Evolutionary conservation across 2,329 filamentous ascomycete genomes (phyloP), one percentile per base, ranked within the genome.

Genomic region (Biscogniauxia marginata): DNA sequence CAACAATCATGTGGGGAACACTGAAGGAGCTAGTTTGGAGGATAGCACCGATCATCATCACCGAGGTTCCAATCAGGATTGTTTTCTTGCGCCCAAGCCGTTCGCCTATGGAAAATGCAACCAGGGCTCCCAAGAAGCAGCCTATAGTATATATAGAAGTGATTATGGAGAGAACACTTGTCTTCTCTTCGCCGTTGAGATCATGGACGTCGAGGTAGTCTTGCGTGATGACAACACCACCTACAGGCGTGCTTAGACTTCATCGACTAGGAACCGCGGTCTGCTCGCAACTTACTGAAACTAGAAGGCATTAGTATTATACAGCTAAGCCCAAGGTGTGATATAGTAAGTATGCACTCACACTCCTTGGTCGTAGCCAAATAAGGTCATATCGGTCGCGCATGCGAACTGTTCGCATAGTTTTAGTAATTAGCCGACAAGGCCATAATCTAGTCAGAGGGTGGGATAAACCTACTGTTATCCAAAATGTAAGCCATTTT

Each of bases 141-240:
- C 78, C 77, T 11, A 79, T 61, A 8, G 72, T 73, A 43, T 75
- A 75, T 46, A 70, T 72, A 0, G 71, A 81, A 0, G 80, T 82
- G n/a, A 84, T 77, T 0, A 80, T 83, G 3, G 72, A 69, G 3
- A 66, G 52, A 3, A 47, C 48, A 25, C 67, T 53, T 65, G 74
- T 61, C 68, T 74, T 55, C 62, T 68, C 30, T 62, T 67, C 25
- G 71, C 75, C 75, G 22, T 70, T 70, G 0, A 83, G 71, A 50
- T 77, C 65, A 44, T 80, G 75, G 1, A 75, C 70, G 39, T 79
- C 69, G 3, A 84, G 74, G 52, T 83, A 83, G 60, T 84, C 75
- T 11, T 75, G 67, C 0, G 80, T 82, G 13, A 84, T 77, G 23
- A 84, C 74, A 6, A 83, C 80, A 52, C 81, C 81, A 23, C 66